A percentile compares a stretch with the other conserved stretches of the same genome.
These are phyloP conservation scores for Fusarium torreyae DNA, from an alignment of 2,329 filamentous ascomycete species.

Conservation along the genomic window DNA sequence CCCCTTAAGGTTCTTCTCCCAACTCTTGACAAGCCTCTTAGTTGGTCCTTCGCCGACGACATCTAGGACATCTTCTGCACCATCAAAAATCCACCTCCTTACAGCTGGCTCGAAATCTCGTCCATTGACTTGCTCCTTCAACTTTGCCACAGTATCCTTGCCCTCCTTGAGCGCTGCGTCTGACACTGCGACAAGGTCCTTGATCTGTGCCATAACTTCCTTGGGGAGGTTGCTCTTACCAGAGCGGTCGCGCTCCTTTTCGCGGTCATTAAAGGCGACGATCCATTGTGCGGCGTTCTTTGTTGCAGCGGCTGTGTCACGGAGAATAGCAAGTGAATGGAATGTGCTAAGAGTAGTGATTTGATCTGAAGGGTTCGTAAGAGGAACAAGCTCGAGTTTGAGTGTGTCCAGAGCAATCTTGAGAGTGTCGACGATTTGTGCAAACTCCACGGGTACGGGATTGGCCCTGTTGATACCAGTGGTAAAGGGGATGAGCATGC, in stretches of 20 bases:
- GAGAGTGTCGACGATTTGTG: conserved; percentile 45
- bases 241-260: conserved; percentile 58
- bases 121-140: conserved; percentile 52
- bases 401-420: conserved; percentile 37
- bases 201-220: conserved; percentile 55
- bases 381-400: conserved; percentile 32
- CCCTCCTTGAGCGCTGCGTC: conserved; percentile 54
- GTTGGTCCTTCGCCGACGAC: conserved; percentile 49
- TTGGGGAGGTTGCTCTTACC: conserved; percentile 58
- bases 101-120: conserved; percentile 49
- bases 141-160: conserved; percentile 47
- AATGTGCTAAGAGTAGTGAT: conserved; percentile 53
- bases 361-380: conserved; percentile 29
- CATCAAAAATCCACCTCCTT: conserved; percentile 52
- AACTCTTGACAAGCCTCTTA: conserved; percentile 53
- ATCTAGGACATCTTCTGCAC: conserved; percentile 36
- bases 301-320: conserved; percentile 56
- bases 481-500: conserved; percentile 53
- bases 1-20: conserved; percentile 54
- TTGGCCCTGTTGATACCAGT: conserved; percentile 45
- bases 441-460: conserved; percentile 45
- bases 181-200: conserved; percentile 52
- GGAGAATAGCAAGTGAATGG: conserved; percentile 56
- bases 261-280: conserved; percentile 55
- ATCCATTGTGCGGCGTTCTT: conserved; percentile 55